Conservation (phyloP, 192 early-diverging fungal species). For the Fimicolochytrium jonesii region DNA sequence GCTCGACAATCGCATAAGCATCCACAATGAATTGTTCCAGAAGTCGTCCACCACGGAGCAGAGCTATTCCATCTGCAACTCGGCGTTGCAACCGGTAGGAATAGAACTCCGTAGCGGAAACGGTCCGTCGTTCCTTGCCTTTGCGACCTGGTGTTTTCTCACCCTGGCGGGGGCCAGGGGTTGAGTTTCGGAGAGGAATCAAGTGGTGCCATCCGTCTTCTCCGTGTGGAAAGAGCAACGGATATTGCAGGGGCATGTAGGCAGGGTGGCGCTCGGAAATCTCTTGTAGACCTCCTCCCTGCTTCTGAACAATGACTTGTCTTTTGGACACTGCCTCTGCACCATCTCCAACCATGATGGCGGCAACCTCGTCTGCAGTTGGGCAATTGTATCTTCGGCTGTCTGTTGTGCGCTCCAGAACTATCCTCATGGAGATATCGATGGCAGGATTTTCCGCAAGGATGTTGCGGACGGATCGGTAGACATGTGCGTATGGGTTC, state of each 20-base stretch:
- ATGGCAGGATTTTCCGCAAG: no score
- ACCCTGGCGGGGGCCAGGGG: no score
- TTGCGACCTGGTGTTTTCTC: no score
- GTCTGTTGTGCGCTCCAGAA: background rate
- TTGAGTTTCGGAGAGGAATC: no score
- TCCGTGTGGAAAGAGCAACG: background rate
- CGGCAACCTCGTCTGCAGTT: background rate
- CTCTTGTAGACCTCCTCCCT: background rate
- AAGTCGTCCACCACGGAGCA: background rate
- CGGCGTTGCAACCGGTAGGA: background rate
- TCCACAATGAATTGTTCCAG: background rate
- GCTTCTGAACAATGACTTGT: background rate
- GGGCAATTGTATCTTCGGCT: background rate
- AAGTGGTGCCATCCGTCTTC: background rate
- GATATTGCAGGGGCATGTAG: background rate
- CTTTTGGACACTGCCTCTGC: background rate
- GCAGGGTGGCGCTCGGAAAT: background rate
- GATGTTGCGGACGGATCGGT: no score
- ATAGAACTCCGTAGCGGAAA: background rate
- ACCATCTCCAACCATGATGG: constrained; percentile 2
- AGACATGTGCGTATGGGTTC: background rate
- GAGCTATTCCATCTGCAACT: background rate
- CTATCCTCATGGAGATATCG: background rate
- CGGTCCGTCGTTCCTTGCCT: no score
- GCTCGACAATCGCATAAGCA: background rate